Percentiles rank a stretch among this genome's conserved stretches.
These are phyloP conservation scores for Fusarium ramigenum DNA, from an alignment of 2,329 filamentous ascomycete species.

Conservation along the genomic window DNA sequence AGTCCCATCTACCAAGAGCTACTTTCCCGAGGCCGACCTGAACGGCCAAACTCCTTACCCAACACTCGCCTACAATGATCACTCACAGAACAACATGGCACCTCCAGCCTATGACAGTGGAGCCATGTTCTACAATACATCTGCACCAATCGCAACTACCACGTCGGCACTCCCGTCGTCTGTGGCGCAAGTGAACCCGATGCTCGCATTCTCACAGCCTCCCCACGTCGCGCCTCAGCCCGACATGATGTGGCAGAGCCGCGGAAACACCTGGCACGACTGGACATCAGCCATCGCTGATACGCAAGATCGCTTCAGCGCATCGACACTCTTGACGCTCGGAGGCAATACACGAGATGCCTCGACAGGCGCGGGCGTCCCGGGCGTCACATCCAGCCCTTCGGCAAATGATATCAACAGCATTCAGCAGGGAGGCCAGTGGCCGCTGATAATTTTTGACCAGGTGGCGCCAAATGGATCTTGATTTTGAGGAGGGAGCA, in stretches of 20 bases:
- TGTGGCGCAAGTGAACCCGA: slow-evolving; percentile 47
- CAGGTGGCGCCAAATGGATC: slow-evolving; percentile 38
- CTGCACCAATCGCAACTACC: slow-evolving; percentile 35
- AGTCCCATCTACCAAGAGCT: slow-evolving; percentile 41
- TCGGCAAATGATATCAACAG: slow-evolving; percentile 42
- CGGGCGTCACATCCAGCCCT: slow-evolving; percentile 25
- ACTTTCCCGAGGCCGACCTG: slow-evolving; percentile 43
- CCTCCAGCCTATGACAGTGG: slow-evolving; percentile 42
- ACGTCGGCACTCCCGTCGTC: slow-evolving; percentile 36
- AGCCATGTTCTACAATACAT: slow-evolving; percentile 44
- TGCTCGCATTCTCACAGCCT: slow-evolving; percentile 54
- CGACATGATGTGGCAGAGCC: slow-evolving; percentile 48
- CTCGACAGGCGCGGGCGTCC: slow-evolving; percentile 21
- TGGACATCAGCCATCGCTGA: slow-evolving; percentile 63
- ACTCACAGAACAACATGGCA: slow-evolving; percentile 35
- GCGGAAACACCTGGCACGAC: slow-evolving; percentile 62
- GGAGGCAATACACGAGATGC: slow-evolving; percentile 46
- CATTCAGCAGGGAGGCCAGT: slow-evolving; percentile 43
- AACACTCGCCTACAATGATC: slow-evolving; percentile 44
- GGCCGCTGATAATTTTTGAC: slow-evolving; percentile 48
- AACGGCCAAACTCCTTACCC: slow-evolving; percentile 45
- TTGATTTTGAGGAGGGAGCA: slow-evolving; percentile 33
- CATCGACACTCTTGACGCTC: slow-evolving; percentile 59
- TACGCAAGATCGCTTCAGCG: slow-evolving; percentile 60
- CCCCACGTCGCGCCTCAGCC: slow-evolving; percentile 45